Base-by-base conservation (phyloP, 2,329 filamentous ascomycete species). In the Pseudogymnoascus sp. region DNA sequence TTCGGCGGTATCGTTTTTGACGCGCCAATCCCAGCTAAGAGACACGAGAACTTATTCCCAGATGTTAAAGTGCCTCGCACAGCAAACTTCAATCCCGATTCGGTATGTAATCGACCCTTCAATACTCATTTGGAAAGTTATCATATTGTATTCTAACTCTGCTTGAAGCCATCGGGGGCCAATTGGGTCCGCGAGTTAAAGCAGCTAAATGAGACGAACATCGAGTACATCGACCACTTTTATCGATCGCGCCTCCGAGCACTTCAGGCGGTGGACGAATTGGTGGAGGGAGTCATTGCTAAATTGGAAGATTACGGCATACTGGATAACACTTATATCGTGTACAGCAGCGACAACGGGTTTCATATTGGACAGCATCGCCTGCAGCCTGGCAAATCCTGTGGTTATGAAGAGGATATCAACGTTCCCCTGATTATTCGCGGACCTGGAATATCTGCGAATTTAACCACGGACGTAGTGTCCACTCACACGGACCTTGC, bases 41-140 rank as follows among this genome's bases (percentile, higher is more conserved):
- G 87, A 45, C 87, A 91, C 65, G 76, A 79, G 41, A 73, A 87
- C 69, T 77, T 90, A 0, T 91, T 91, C 70, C 71, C 78, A 2
- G 80, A 83, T 28, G 80, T 78, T 0, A 81, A 77, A 21, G 81
- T 89, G 0, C 88, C 88, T 0, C 77, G 88, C 7, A 85, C 81
- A 0, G 74, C 78, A 0, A 84, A 85, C 70, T 91, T 90, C 73
- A 91, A 91, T 67, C 87, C 88, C 0, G 79, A 83, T 2, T 74
- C 77, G 65, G 81, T 83, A 71, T 38, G 75, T 69, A 38, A n/a
- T 40, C 5, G 16, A 28, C 23, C 40, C 7, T 16, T 49, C 28
- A 2, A 16, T 6, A 1, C 12, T 11, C 8, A 11, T 25, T 9
- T 8, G 8, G 35, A 6, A 60, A 35, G 63, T 59, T n/a, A 64